Evolutionary conservation across 1,284 basidiomycete genomes (phyloP).

Genomic region (Trametes pubescens): DNA sequence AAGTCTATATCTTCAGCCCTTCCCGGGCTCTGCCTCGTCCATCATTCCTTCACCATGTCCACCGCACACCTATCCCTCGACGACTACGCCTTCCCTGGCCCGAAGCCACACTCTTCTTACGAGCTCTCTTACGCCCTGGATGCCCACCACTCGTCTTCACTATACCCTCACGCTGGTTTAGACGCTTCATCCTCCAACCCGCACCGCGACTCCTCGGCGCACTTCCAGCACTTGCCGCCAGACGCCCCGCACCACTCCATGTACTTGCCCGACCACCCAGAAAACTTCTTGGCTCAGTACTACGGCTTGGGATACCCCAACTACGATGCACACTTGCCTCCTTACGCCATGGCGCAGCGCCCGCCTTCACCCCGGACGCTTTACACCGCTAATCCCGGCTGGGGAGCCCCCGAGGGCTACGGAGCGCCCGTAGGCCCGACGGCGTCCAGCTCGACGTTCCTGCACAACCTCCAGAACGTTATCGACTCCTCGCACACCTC

Average conservation of each 20-base stretch:
- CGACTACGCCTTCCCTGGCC: constrained; percentile 23
- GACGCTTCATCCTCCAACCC: constrained; percentile 10
- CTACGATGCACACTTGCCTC: constrained; percentile 5
- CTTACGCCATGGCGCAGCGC: constrained; percentile 9
- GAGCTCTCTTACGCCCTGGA: constrained; percentile 19
- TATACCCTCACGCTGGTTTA: constrained; percentile 13
- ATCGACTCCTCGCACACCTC: constrained; percentile 31
- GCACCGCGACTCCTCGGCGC: constrained; percentile 5
- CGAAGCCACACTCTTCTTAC: constrained; percentile 13
- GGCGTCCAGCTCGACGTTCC: constrained; percentile 19
- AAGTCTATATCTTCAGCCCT: constrained; percentile 18
- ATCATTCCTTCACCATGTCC: constrained; percentile 23
- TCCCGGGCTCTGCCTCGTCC: neutral
- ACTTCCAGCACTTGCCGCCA: constrained; percentile 6
- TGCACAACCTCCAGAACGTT: constrained; percentile 23
- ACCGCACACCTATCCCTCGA: constrained; percentile 24
- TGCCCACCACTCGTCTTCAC: constrained; percentile 8
- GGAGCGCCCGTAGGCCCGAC: constrained; percentile 14
- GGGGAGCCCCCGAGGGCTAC: constrained; percentile 13
- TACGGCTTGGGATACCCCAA: constrained; percentile 6
- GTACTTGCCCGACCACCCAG: constrained; percentile 22
- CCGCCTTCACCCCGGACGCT: constrained; percentile 13
- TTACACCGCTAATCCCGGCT: constrained; percentile 20
- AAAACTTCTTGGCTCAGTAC: constrained; percentile 11
- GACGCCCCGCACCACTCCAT: constrained; percentile 15